A percentile compares a stretch with the other conserved stretches of the same genome.
These are phyloP conservation scores for Bullera alba DNA, from an alignment of 768 basidiomycete species.

Conservation along the genomic window DNA sequence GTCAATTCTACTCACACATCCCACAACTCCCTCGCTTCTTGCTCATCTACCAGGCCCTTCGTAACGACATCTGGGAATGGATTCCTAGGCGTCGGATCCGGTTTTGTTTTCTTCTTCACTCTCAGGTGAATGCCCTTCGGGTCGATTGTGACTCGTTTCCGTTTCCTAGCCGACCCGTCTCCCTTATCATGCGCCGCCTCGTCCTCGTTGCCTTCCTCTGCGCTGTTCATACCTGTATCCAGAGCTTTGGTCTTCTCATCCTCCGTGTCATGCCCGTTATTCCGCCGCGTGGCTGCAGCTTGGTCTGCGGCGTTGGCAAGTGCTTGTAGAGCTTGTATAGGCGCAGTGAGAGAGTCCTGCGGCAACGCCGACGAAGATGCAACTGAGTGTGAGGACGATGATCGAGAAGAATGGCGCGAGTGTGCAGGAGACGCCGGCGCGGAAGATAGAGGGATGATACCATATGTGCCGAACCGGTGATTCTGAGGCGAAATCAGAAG, in stretches of 20 bases:
- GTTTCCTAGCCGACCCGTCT: slow-evolving; percentile 54
- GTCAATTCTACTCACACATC: slow-evolving; percentile 61
- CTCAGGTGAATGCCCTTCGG: slow-evolving; percentile 59
- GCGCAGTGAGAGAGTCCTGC: slow-evolving; percentile 74
- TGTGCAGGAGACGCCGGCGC: slow-evolving; percentile 54
- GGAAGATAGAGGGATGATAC: slow-evolving; percentile 58
- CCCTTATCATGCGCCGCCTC: slow-evolving; percentile 2
- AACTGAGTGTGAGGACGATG: slow-evolving; percentile 69
- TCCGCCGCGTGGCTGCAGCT: slow-evolving; percentile 48
- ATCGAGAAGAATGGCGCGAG: slow-evolving; percentile 18
- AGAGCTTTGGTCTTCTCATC: background rate
- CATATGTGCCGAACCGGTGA: slow-evolving; percentile 85
- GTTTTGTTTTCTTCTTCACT: slow-evolving; percentile 40
- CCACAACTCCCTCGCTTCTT: slow-evolving; percentile 82
- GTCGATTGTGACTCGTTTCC: slow-evolving; percentile 73
- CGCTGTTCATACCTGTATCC: background rate
- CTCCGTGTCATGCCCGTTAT: background rate
- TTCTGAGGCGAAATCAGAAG: slow-evolving; percentile 52
- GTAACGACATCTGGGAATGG: slow-evolving; percentile 46
- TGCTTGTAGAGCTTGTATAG: slow-evolving; percentile 88
- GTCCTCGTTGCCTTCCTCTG: slow-evolving; percentile 1
- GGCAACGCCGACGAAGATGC: slow-evolving; percentile 86
- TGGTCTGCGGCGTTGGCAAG: slow-evolving; percentile 93
- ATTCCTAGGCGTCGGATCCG: slow-evolving; percentile 43
- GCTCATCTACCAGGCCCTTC: slow-evolving; percentile 75